A percentile compares a stretch with the other conserved stretches of the same genome.
Evolutionary conservation across 768 basidiomycete species (phyloP).

Genomic region (Dictyophora rubrovolvata): DNA sequence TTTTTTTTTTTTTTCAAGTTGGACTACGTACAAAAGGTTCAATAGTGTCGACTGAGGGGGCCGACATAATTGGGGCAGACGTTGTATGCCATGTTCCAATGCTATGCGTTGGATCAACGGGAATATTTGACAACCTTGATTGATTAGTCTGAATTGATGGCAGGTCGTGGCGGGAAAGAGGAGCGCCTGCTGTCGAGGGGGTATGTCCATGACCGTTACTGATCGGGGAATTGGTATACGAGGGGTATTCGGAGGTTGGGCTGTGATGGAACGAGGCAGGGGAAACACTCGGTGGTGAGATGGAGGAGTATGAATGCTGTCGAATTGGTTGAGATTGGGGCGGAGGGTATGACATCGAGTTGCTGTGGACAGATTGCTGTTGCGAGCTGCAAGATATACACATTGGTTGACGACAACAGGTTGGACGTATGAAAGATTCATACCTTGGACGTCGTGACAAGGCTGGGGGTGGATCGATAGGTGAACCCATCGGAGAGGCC

Average conservation of each 20-base stretch:
- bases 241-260: slow-evolving; percentile 9
- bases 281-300: slow-evolving; percentile 6
- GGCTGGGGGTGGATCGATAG: slow-evolving; percentile 1
- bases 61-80: slow-evolving; percentile 23
- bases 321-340: slow-evolving; percentile 1
- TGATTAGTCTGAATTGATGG: slow-evolving; percentile 27
- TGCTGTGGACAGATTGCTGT: not conserved
- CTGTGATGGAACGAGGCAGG: slow-evolving; percentile 4
- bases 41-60: slow-evolving; percentile 36
- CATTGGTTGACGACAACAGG: not conserved
- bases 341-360: not conserved
- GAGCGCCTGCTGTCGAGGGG: slow-evolving; percentile 31
- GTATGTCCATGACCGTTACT: slow-evolving; percentile 9
- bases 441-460: slow-evolving; percentile 9
- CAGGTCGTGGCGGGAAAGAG: slow-evolving; percentile 14
- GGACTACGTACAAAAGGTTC: slow-evolving; percentile 52
- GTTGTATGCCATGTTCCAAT: slow-evolving; percentile 47
- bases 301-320: not conserved
- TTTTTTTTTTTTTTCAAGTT: not conserved
- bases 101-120: slow-evolving; percentile 37
- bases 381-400: not conserved
- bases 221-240: slow-evolving; percentile 13
- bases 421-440: not conserved
- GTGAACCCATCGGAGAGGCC: slow-evolving; percentile 1
- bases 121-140: slow-evolving; percentile 32